Conservation (phyloP, 169 alveolate species). For the Amoebophrya sp. region DNA sequence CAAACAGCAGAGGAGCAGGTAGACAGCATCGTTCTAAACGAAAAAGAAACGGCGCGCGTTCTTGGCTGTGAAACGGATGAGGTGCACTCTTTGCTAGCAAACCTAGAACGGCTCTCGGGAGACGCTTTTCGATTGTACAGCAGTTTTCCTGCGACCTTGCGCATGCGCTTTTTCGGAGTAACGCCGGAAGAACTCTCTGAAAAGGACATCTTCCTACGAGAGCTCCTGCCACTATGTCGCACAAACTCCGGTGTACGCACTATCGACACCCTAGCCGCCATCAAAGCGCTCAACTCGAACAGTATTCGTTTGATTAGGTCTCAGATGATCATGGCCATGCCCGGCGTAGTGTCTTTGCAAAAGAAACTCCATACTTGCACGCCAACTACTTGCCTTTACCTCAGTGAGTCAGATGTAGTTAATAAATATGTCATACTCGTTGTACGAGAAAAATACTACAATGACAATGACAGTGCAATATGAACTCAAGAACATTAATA, state of each 20-base stretch:
- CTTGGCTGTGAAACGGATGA: background rate
- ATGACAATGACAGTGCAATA: no score
- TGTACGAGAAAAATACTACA: no score
- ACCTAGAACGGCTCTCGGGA: background rate
- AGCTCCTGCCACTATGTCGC: background rate
- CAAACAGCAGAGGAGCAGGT: background rate
- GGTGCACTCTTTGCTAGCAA: background rate
- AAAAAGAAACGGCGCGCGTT: background rate
- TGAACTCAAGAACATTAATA: no score
- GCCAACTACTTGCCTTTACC: no score
- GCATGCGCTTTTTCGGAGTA: background rate
- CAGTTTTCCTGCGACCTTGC: background rate
- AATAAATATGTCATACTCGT: no score
- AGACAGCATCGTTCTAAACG: background rate
- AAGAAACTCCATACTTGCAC: no score
- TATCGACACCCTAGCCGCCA: background rate
- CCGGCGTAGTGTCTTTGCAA: no score
- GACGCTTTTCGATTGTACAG: background rate
- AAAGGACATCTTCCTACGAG: background rate
- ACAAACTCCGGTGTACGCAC: background rate
- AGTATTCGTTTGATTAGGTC: no score
- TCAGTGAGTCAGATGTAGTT: no score
- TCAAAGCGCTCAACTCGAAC: background rate
- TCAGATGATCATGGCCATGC: no score
- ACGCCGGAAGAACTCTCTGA: background rate